Evolutionary conservation across 2,329 filamentous ascomycete genomes (phyloP).

Genomic region (Eurotiales sp.): DNA sequence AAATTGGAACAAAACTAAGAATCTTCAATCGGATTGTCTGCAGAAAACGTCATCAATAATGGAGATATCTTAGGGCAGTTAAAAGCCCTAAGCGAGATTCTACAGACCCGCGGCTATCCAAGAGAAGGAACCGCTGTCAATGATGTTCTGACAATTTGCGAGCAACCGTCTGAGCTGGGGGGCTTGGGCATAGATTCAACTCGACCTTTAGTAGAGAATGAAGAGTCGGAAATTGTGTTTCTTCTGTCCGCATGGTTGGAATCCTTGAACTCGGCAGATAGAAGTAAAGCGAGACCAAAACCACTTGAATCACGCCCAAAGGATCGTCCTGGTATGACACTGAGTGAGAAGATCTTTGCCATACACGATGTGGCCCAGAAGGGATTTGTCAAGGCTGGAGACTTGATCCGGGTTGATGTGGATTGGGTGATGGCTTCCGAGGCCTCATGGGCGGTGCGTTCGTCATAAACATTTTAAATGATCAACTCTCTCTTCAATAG

Average conservation of each 20-base stretch:
- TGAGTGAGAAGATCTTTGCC: conserved; percentile 47
- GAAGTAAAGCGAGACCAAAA: conserved; percentile 8
- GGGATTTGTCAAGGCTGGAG: conserved; percentile 35
- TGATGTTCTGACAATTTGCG: conserved; percentile 21
- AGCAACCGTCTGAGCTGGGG: conserved; percentile 18
- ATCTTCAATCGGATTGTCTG: not conserved
- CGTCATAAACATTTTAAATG: not conserved
- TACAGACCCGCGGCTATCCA: conserved; percentile 5
- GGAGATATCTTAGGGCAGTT: not conserved
- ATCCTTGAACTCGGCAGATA: conserved; percentile 26
- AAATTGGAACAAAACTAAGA: not conserved
- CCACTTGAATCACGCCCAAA: conserved; percentile 16
- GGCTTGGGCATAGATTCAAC: conserved; percentile 15
- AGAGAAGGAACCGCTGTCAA: conserved; percentile 14
- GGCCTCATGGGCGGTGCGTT: conserved; percentile 36
- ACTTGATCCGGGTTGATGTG: conserved; percentile 41
- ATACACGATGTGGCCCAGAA: conserved; percentile 37
- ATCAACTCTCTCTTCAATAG: not conserved
- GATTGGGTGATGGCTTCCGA: conserved; percentile 49
- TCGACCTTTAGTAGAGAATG: conserved; percentile 1
- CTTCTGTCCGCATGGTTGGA: conserved; percentile 27
- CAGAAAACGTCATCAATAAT: not conserved
- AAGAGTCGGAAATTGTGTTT: conserved; percentile 23
- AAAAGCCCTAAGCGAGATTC: not conserved
- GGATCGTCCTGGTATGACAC: conserved; percentile 35